Evolutionary conservation across 306 rosid genomes (phyloP), one percentile per base, ranked within the genome.

Genomic region (Senna siamea): DNA sequence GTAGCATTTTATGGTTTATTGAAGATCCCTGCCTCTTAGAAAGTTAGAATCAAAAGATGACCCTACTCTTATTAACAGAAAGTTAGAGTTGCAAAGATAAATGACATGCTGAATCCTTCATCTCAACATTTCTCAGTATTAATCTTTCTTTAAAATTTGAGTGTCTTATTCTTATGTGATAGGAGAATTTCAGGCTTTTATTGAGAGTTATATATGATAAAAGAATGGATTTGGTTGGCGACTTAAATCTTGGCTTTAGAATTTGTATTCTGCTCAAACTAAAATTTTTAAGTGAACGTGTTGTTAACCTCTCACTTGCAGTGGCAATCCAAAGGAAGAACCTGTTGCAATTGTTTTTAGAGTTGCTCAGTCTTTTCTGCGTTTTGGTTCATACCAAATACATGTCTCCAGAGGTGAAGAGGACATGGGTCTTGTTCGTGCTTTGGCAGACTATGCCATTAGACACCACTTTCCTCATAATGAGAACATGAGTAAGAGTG

Each of bases 281-380:
- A 71, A 70, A 44, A 52, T 50, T 44, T 19, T 79, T 59, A 65
- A 9, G 12, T 80, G 58, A 83, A 32, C 35, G 58, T 54, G 56
- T 26, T 80, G 51, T 79, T 66, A 20, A n/a, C n/a, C 23, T 61
- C 55, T 7, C 59, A 43, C 75, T 35, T 76, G 83, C 86, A 95
- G 97, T 82, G 99, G 99, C 72, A 95, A 90, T 79, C 83, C 96
- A 60, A 92, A 95, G 82, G 99, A 95, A 62, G 98, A 95, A 82
- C 96, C 91, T 44, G 99, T 97, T 74, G 99, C 99, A 71, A 81
- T 95, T 48, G 96, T 92, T 57, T 95, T 97, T 80, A 84, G 99
- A 85, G 91, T 92, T 74, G 88, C 98, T 43, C 98, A 81, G 76
- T 88, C 97, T 52, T 95, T 95, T 83, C 72, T 95, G 69, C 96